Evolutionary conservation across 176 grass and related monocot species (phyloP).

Genomic region (Tillandsia leiboldiana): DNA sequence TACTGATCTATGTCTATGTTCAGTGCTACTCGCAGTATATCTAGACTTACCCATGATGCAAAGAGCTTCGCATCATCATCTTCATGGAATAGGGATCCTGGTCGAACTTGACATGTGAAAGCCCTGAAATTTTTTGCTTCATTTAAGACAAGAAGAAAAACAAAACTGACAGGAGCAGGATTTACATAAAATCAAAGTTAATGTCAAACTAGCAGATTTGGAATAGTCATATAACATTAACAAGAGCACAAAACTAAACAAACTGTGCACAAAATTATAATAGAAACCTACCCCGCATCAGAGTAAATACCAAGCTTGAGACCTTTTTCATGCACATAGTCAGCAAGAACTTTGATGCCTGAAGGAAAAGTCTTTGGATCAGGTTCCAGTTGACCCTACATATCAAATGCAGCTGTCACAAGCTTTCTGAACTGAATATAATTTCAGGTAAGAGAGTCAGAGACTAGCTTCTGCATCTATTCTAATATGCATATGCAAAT

Average conservation of each 20-base stretch:
- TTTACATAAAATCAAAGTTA: not conserved
- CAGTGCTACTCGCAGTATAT: too few relatives aligned
- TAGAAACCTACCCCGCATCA: constrained; percentile 63
- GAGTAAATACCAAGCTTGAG: constrained; percentile 94
- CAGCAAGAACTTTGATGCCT: constrained; percentile 78
- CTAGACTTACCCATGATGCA: constrained; percentile 73
- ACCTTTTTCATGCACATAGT: constrained; percentile 85
- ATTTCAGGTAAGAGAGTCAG: too few relatives aligned
- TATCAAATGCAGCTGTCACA: constrained; percentile 2
- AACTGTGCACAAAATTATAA: not conserved
- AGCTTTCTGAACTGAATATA: not conserved
- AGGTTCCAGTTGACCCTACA: constrained; percentile 68
- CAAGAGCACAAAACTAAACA: not conserved
- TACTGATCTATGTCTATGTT: not conserved
- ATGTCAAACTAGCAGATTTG: not conserved
- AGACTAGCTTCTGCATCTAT: not conserved
- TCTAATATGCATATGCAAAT: not conserved
- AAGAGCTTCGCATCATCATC: constrained; percentile 60
- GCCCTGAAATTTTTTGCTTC: constrained; percentile 36
- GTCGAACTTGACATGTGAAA: constrained; percentile 91
- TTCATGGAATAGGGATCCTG: constrained; percentile 83
- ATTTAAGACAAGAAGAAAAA: not conserved
- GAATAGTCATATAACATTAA: not conserved
- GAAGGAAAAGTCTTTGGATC: constrained; percentile 84
- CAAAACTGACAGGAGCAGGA: not conserved